These are phyloP conservation scores for Emergomyces africanus DNA, from an alignment of 2,329 filamentous ascomycete species.

Conservation along the genomic window DNA sequence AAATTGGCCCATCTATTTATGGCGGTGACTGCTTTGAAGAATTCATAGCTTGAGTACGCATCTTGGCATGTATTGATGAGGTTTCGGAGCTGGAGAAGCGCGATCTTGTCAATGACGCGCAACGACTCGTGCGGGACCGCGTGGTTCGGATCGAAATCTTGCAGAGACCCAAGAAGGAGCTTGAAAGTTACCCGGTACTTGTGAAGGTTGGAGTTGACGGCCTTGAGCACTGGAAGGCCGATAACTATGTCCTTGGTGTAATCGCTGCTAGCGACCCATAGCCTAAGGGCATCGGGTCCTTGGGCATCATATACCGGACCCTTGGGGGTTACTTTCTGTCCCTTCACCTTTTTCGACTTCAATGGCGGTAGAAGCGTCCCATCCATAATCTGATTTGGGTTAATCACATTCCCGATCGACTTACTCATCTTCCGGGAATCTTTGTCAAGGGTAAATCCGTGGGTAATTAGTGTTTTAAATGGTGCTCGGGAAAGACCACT, in stretches of 20 bases:
- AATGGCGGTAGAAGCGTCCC: conserved; percentile 62
- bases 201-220: conserved; percentile 61
- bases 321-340: conserved; percentile 27
- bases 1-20: conserved; percentile 72
- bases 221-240: conserved; percentile 61
- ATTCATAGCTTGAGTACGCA: conserved; percentile 61
- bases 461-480: conserved; percentile 82
- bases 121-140: conserved; percentile 34
- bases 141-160: conserved; percentile 36
- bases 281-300: conserved; percentile 71
- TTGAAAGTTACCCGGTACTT: conserved; percentile 87
- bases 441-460: conserved; percentile 85
- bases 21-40: conserved; percentile 59
- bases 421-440: conserved; percentile 98
- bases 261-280: conserved; percentile 88
- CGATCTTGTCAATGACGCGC: conserved; percentile 57
- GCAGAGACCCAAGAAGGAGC: conserved; percentile 70
- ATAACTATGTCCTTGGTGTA: conserved; percentile 82
- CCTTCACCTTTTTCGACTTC: conserved; percentile 49
- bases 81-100: conserved; percentile 58
- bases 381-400: conserved; percentile 71
- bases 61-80: conserved; percentile 52
- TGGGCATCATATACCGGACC: conserved; percentile 51
- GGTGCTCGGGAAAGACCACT: conserved; percentile 42
- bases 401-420: conserved; percentile 78